Conservation (phyloP, 2,329 filamentous ascomycete genomes). For the Ceratocystis alfenasii region DNA sequence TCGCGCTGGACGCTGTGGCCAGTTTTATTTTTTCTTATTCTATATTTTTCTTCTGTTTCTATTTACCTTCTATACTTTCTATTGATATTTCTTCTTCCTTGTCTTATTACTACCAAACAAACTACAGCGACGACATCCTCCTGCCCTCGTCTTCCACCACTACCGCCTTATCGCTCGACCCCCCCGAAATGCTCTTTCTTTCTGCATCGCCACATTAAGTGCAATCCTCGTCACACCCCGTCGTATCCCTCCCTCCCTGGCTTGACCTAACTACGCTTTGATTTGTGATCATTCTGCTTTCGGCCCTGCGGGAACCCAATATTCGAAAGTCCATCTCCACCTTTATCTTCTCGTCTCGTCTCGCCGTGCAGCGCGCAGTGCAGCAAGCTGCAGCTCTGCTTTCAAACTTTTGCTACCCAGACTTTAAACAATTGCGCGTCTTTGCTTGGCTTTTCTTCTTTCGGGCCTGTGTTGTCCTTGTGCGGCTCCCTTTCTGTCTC, state of each 20-base stretch:
- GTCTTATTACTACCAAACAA: not conserved
- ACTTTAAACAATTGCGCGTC: constrained; percentile 12
- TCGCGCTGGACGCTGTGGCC: not conserved
- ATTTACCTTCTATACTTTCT: not conserved
- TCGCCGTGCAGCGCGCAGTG: not conserved
- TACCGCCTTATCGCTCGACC: not conserved
- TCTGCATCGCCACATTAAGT: constrained; percentile 10
- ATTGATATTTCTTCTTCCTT: not conserved
- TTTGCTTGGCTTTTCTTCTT: constrained; percentile 15
- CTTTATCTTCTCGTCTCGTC: not conserved
- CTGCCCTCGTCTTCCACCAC: not conserved
- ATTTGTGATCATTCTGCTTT: constrained; percentile 1
- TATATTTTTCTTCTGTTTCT: not conserved
- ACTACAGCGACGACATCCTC: not conserved
- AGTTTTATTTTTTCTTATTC: not conserved
- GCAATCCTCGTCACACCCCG: not conserved
- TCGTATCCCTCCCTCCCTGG: not conserved
- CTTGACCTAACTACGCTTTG: not conserved
- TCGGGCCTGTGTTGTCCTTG: not conserved
- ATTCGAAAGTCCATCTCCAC: not conserved
- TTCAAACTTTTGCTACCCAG: constrained; percentile 3
- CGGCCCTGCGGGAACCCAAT: not conserved
- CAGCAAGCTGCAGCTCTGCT: not conserved
- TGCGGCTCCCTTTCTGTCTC: not conserved
- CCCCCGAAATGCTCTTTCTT: not conserved